These are phyloP conservation scores for Podaxis sp. DNA, from an alignment of 768 basidiomycete genomes.

Conservation along the genomic window DNA sequence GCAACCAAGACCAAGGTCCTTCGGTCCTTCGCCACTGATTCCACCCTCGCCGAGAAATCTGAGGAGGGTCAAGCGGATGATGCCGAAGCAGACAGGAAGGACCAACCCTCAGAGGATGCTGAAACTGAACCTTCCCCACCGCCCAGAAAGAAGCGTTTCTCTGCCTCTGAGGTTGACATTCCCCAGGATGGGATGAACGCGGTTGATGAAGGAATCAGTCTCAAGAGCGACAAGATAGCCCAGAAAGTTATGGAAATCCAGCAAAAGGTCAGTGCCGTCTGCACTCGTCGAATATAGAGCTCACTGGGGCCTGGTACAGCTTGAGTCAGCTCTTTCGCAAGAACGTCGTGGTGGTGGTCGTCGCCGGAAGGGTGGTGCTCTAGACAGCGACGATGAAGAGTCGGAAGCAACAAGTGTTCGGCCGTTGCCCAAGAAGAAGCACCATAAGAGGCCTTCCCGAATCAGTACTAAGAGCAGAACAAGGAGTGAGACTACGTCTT, in stretches of 20 bases:
- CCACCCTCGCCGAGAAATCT: conserved; percentile 72
- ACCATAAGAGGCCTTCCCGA: conserved; percentile 24
- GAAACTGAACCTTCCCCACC: conserved; percentile 43
- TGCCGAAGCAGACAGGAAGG: conserved; percentile 21
- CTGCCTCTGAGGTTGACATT: conserved; percentile 61
- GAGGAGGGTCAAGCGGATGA: conserved; percentile 36
- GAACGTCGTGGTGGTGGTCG: conserved; percentile 46
- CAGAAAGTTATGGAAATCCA: conserved; percentile 89
- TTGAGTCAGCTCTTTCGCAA: conserved; percentile 70
- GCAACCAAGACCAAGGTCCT: conserved; percentile 46
- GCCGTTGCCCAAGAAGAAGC: conserved; percentile 33
- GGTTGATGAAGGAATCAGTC: conserved; percentile 83
- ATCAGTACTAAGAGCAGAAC: conserved; percentile 41
- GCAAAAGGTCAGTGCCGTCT: conserved; percentile 66
- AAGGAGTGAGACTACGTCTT: conserved; percentile 65
- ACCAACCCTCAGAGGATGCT: conserved; percentile 40
- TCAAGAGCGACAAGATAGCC: conserved; percentile 84
- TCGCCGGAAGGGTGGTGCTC: conserved; percentile 2
- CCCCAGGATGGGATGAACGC: conserved; percentile 80
- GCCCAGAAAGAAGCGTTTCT: conserved; percentile 75
- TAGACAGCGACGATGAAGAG: conserved; percentile 58
- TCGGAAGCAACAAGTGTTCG: conserved; percentile 42
- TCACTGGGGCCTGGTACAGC: conserved; percentile 36
- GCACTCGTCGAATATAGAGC: conserved; percentile 14
- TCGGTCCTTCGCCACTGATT: conserved; percentile 77